A percentile compares a stretch with the other conserved stretches of the same genome.
phyloP scores from a whole-genome alignment of 2,329 filamentous ascomycete genomes.

The Balansia obtecta region DNA sequence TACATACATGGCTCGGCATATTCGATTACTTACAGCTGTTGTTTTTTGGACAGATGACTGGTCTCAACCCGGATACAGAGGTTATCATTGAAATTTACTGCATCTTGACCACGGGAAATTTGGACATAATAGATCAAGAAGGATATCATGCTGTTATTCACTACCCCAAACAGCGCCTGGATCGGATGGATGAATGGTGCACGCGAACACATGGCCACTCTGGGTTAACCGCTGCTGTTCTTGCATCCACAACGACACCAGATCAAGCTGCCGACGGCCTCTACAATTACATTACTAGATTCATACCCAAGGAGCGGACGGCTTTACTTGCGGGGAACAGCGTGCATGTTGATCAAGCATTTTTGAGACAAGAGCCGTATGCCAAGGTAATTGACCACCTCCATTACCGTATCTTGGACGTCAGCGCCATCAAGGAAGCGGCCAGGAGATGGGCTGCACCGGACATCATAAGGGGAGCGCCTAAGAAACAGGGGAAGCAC shows the following conservation, averaged over 20 bases:
- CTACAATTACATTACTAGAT: conserved; percentile 62
- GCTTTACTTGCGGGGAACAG: conserved; percentile 84
- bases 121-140: conserved; percentile 60
- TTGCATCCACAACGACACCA: conserved; percentile 60
- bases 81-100: conserved; percentile 87
- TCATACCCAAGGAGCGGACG: conserved; percentile 52
- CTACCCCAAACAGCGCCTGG: conserved; percentile 56
- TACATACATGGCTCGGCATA: background rate
- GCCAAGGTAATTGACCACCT: conserved; percentile 60
- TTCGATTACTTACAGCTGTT: background rate
- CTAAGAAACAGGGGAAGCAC: conserved; percentile 64
- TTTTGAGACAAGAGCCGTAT: conserved; percentile 66
- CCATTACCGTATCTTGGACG: conserved; percentile 84
- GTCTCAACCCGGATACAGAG: conserved; percentile 57
- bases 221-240: conserved; percentile 68
- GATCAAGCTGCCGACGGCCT: conserved; percentile 60
- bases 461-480: conserved; percentile 40
- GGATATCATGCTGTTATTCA: conserved; percentile 77
- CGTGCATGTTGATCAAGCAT: conserved; percentile 79
- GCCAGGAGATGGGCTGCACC: conserved; percentile 61
- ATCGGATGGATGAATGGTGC: conserved; percentile 84
- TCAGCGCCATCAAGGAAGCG: conserved; percentile 87
- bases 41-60: conserved; percentile 58
- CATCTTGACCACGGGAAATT: conserved; percentile 71
- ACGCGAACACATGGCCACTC: conserved; percentile 63